A percentile compares a stretch with the other conserved stretches of the same genome.
phyloP scores from a whole-genome alignment of 768 basidiomycete species.

The Guyanaporus albipodus region DNA sequence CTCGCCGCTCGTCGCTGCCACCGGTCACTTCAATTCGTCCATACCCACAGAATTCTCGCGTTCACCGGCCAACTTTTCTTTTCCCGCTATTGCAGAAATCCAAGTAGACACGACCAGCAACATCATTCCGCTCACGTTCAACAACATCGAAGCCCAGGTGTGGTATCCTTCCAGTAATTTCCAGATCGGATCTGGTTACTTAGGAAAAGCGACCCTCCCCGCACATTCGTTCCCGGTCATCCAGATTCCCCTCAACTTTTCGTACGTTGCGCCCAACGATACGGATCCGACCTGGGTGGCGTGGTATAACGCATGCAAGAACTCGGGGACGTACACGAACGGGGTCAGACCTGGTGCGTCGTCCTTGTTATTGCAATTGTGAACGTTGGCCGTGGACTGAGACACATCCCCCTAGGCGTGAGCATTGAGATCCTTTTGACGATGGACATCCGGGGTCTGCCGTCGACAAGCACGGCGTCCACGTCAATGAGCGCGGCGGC shows the following conservation, averaged over 20 bases:
- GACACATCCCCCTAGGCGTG: slow-evolving; percentile 36
- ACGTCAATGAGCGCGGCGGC: slow-evolving; percentile 55
- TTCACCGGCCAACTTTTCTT: slow-evolving; percentile 84
- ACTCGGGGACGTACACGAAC: slow-evolving; percentile 43
- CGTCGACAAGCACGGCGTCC: slow-evolving; percentile 47
- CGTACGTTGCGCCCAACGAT: slow-evolving; percentile 73
- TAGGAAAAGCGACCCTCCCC: slow-evolving; percentile 55
- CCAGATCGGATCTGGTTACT: slow-evolving; percentile 64
- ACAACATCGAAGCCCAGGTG: slow-evolving; percentile 58
- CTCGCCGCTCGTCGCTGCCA: slow-evolving; percentile 57
- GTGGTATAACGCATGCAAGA: slow-evolving; percentile 78
- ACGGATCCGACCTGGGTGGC: slow-evolving; percentile 80
- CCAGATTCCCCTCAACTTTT: slow-evolving; percentile 76
- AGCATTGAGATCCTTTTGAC: slow-evolving; percentile 62
- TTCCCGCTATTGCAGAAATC: slow-evolving; percentile 71
- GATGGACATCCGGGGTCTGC: slow-evolving; percentile 69
- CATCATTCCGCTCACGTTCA: slow-evolving; percentile 75
- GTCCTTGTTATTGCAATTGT: background rate
- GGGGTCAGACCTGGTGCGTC: slow-evolving; percentile 60
- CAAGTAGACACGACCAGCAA: slow-evolving; percentile 73
- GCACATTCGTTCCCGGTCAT: slow-evolving; percentile 65
- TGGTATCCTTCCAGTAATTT: slow-evolving; percentile 65
- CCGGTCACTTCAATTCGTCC: slow-evolving; percentile 51
- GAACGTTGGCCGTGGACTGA: background rate
- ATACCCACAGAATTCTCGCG: slow-evolving; percentile 66